Percentiles rank a stretch among this genome's conserved stretches.
phyloP scores from a whole-genome alignment of 139 green algal species.

The Chlamydomonas sphaeroides region DNA sequence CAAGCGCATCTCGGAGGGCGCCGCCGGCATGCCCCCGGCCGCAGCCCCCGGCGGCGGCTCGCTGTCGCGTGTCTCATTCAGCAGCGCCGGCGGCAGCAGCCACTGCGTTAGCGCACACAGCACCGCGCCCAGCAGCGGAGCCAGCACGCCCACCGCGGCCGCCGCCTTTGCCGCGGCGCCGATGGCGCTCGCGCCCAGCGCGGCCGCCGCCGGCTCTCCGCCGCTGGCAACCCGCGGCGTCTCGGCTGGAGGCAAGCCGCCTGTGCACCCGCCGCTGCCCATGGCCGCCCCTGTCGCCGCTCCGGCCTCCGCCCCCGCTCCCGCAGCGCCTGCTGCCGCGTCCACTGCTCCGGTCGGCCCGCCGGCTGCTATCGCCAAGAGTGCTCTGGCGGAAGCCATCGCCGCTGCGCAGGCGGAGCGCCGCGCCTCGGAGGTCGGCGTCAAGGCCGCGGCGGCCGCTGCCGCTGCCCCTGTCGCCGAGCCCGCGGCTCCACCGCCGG shows the following conservation, averaged over 20 bases:
- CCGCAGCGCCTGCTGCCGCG: too few relatives aligned
- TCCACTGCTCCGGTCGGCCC: too few relatives aligned
- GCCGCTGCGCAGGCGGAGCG: slow-evolving; percentile 1
- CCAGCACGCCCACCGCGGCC: slow-evolving; percentile 8
- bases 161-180: background rate
- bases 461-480: background rate
- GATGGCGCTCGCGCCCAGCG: background rate
- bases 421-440: slow-evolving; percentile 18
- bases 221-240: slow-evolving; percentile 2
- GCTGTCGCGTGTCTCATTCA: background rate
- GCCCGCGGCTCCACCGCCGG: too few relatives aligned
- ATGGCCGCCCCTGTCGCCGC: background rate
- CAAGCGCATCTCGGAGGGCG: slow-evolving; percentile 16
- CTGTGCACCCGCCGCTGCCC: slow-evolving; percentile 4
- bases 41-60: background rate
- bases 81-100: background rate
- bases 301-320: background rate
- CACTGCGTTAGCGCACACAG: background rate
- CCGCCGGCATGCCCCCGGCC: too few relatives aligned
- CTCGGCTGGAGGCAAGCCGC: slow-evolving; percentile 2
- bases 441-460: background rate
- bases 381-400: slow-evolving; percentile 23
- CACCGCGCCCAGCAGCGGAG: background rate
- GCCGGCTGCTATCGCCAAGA: background rate
- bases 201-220: slow-evolving; percentile 1